Conservation (phyloP, 768 basidiomycete species). For the Tulasnella sp. region DNA sequence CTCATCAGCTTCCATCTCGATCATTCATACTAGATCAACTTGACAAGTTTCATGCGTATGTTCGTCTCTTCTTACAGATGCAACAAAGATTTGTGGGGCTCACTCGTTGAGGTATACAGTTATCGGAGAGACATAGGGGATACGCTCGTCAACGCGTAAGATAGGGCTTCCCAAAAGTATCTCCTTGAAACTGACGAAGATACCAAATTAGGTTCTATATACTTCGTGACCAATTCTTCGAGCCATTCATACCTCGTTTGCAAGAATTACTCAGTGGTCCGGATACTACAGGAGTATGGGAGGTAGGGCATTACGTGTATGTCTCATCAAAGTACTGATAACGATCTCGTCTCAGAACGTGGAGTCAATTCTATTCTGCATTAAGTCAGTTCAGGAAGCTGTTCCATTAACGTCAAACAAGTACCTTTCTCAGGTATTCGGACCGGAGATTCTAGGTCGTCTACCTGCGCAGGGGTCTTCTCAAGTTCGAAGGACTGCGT, state of each 20-base stretch:
- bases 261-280: constrained; percentile 35
- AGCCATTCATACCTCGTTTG: constrained; percentile 51
- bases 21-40: constrained; percentile 43
- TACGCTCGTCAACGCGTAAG: constrained; percentile 77
- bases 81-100: neutral
- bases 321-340: neutral
- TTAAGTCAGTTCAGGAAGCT: constrained; percentile 80
- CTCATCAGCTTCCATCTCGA: constrained; percentile 11
- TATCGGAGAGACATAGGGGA: constrained; percentile 81
- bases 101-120: constrained; percentile 26
- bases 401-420: constrained; percentile 45
- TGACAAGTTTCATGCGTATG: constrained; percentile 69
- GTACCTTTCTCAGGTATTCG: constrained; percentile 53
- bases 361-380: constrained; percentile 75
- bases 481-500: constrained; percentile 57
- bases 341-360: constrained; percentile 43
- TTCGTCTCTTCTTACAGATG: too few species aligned
- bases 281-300: constrained; percentile 43
- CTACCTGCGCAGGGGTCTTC: constrained; percentile 52
- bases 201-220: constrained; percentile 65
- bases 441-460: constrained; percentile 52
- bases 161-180: neutral
- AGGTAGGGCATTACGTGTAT: constrained; percentile 35
- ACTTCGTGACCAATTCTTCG: constrained; percentile 70
- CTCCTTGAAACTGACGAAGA: neutral